Conservation (phyloP, 192 early-diverging fungal species). For the Podila clonocystis region DNA sequence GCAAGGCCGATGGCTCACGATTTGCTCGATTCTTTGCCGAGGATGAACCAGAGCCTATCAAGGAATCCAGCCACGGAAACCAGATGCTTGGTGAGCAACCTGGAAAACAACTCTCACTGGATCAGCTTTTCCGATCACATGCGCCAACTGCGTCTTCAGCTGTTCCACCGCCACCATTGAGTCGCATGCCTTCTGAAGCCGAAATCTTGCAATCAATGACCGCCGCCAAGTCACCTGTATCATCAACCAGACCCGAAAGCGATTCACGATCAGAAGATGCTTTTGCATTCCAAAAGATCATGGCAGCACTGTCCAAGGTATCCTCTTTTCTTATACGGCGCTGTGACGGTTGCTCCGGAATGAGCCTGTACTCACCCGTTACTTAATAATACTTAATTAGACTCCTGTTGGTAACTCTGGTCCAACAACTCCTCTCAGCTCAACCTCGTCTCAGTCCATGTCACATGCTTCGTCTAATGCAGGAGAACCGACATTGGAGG, state of each 20-base stretch:
- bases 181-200: conserved; percentile 62
- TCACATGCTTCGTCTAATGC: neutral
- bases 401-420: conserved; percentile 21
- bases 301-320: conserved; percentile 63
- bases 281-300: conserved; percentile 62
- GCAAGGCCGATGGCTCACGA: conserved; percentile 61
- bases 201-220: conserved; percentile 62
- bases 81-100: conserved; percentile 18
- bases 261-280: conserved; percentile 52
- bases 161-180: conserved; percentile 10
- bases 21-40: conserved; percentile 68
- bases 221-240: conserved; percentile 26
- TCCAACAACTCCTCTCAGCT: neutral
- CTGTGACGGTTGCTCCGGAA: neutral
- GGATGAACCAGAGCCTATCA: conserved; percentile 51
- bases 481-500: neutral
- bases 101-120: conserved; percentile 53
- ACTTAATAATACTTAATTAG: neutral
- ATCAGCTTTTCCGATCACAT: conserved; percentile 63
- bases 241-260: conserved; percentile 7
- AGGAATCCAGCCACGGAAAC: conserved; percentile 4
- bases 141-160: conserved; percentile 21
- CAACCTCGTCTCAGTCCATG: neutral
- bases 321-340: neutral
- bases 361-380: neutral